A percentile compares a stretch with the other conserved stretches of the same genome.
phyloP scores from a whole-genome alignment of 495 filamentous ascomycete species.

The Cercophora newfieldiana region DNA sequence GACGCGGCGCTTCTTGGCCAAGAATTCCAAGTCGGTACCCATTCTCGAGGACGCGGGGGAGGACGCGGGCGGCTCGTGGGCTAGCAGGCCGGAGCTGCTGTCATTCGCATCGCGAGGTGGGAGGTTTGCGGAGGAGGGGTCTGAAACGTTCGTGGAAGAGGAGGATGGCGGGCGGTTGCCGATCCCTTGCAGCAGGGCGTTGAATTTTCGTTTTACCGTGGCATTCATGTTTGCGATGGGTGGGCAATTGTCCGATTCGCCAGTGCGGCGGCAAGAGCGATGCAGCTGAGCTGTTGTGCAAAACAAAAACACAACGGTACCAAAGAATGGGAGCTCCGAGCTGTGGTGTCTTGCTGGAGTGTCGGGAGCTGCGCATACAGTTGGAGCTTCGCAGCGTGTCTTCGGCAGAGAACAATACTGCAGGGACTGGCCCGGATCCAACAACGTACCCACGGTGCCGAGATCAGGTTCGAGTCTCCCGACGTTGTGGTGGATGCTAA shows the following conservation, averaged over 20 bases:
- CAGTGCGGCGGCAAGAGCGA: neutral
- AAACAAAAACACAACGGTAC: neutral
- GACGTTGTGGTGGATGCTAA: too few relatives aligned
- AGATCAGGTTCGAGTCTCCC: too few relatives aligned
- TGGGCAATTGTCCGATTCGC: neutral
- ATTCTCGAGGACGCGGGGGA: conserved; percentile 5
- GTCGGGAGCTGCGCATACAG: too few relatives aligned
- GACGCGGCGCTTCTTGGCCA: conserved; percentile 51
- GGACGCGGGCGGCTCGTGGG: neutral
- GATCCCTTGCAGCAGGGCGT: conserved; percentile 54
- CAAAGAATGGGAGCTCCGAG: too few relatives aligned
- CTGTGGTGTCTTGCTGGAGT: too few relatives aligned
- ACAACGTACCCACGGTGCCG: too few relatives aligned
- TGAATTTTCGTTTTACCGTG: conserved; percentile 59
- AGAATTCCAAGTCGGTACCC: conserved; percentile 32
- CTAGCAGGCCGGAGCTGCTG: neutral
- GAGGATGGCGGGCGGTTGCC: conserved; percentile 37
- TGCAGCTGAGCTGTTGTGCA: neutral
- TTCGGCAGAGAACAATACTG: too few relatives aligned
- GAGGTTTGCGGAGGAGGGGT: conserved; percentile 21
- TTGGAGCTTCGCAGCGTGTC: too few relatives aligned
- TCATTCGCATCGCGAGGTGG: neutral
- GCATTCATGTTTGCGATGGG: conserved; percentile 46
- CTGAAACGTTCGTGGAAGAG: conserved; percentile 12
- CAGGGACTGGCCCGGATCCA: too few relatives aligned